Evolutionary conservation across 768 basidiomycete species (phyloP), one percentile per base, ranked within the genome.

Genomic region (Lactifluus subvellereus): DNA sequence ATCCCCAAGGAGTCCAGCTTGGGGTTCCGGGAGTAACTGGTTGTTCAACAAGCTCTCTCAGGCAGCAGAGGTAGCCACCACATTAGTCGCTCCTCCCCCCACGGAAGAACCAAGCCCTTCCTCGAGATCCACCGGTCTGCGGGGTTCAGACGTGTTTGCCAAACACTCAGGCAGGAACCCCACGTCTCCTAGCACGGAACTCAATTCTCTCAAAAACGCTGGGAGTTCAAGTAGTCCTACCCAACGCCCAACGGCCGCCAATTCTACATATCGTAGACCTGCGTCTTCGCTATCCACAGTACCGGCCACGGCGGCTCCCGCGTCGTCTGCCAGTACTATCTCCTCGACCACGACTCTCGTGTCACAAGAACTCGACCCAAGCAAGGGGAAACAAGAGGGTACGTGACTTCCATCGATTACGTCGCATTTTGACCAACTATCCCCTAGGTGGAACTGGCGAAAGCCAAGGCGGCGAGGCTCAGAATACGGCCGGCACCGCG

Each of bases 311-410:
- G 18, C 58, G 11, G 20, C 32, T n/a, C 27, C 27, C 27, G 6
- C 20, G 7, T 50, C 58, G 9, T 59, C 52, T 22, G 0, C 18
- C 14, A 59, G 58, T n/a, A 20, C 30, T n/a, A 14, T 37, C 8
- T 59, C 62, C n/a, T 59, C 62, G 16, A 11, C 42, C 8, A 30
- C 53, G 13, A 60, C 62, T 27, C 58, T 60, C 42, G 62, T 59
- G 0, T 55, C 57, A 2, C 53, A 50, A 27, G 48, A 55, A 22
- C 9, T 4, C 22, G 48, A 20, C 13, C 18, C 4, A 30, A 45
- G 33, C 22, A 20, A 64, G 8, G 62, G 13, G 32, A 54, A 59
- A n/a, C 57, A 54, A 18, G 47, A 54, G 6, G 62, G 62, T 60
- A 38, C 1, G 58, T 32, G n/a, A 10, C 14, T 33, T 38, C 4